phyloP scores from a whole-genome alignment of 2,329 filamentous ascomycete genomes.

The Hypoxylon sp. region DNA sequence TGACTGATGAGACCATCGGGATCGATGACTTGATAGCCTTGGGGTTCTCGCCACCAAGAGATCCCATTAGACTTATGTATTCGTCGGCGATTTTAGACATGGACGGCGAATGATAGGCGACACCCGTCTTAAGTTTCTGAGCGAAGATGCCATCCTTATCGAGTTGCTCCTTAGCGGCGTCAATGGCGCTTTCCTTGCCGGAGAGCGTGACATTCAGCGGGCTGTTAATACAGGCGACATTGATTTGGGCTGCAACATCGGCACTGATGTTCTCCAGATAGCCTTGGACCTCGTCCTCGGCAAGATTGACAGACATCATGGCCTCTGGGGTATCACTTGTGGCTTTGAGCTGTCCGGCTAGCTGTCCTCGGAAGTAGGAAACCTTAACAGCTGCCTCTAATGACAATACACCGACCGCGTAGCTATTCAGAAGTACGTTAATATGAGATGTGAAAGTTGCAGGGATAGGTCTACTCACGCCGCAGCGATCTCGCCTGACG shows the following conservation, averaged over 20 bases:
- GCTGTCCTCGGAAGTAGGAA: slow-evolving; percentile 54
- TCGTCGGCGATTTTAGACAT: slow-evolving; percentile 49
- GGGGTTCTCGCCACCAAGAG: slow-evolving; percentile 43
- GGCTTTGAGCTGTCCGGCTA: slow-evolving; percentile 49
- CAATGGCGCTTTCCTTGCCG: slow-evolving; percentile 48
- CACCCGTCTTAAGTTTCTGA: slow-evolving; percentile 52
- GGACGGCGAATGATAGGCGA: slow-evolving; percentile 51
- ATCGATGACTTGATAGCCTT: slow-evolving; percentile 36
- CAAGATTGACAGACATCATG: slow-evolving; percentile 54
- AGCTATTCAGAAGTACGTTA: slow-evolving; percentile 27
- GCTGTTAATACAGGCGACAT: slow-evolving; percentile 55
- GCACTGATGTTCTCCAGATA: slow-evolving; percentile 47
- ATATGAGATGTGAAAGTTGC: slow-evolving; percentile 7
- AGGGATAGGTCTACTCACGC: slow-evolving; percentile 48
- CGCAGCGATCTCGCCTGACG: slow-evolving; percentile 58
- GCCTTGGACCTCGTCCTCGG: slow-evolving; percentile 42
- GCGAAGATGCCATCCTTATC: slow-evolving; percentile 51
- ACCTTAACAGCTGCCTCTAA: slow-evolving; percentile 53
- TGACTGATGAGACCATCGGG: slow-evolving; percentile 50
- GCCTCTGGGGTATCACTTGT: slow-evolving; percentile 34
- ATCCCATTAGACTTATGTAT: slow-evolving; percentile 46
- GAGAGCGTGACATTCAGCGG: slow-evolving; percentile 53
- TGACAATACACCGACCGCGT: slow-evolving; percentile 49
- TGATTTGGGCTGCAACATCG: slow-evolving; percentile 33
- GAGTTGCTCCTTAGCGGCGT: slow-evolving; percentile 47